Evolutionary conservation across 2,329 filamentous ascomycete genomes (phyloP), one percentile per base, ranked within the genome.

Genomic region (Cercospora sojina): DNA sequence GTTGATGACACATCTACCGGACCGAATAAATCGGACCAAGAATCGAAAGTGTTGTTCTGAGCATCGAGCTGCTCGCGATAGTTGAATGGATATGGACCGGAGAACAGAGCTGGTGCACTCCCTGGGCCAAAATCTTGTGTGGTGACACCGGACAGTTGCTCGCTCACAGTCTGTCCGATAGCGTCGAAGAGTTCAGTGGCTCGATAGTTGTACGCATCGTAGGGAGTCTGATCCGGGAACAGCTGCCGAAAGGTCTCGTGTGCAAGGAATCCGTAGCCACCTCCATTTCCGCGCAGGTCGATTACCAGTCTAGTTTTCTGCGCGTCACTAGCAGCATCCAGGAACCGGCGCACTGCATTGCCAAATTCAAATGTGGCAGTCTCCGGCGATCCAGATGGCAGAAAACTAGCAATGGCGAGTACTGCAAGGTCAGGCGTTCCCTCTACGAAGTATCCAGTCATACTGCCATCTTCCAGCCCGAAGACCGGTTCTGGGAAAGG

Each of bases 231-330:
- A 77, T 74, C 1, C 0, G 85, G 85, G 74, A 86, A 86, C 53
- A 87, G 80, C 70, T 86, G 82, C 35, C 81, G 80, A 73, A 88
- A 88, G 0, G 77, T 73, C 62, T 82, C 79, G 67, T 79, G 80
- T 60, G 77, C 80, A 5, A 80, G 74, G 27, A 77, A 74, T 13
- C 77, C 76, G 23, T 74, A 76, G 38, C 89, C 88, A 43, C 88
- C 89, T 0, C 80, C 80, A 69, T 91, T 91, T 2, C 79, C 81
- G 3, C 85, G 83, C 6, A 91, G 73, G 69, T 91, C 89, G 66
- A 91, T 84, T 31, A 91, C 81, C 5, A 91, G 79, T 74, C 86
- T 88, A n/a, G 80, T 85, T 29, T 62, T 62, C 27, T 62, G 59
- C 18, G 41, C 12, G 82, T 82, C 47, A 27, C 31, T 38, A 43